Conservation (phyloP, 108 stramenopile genomes). For the Skeletonema menzelii region DNA sequence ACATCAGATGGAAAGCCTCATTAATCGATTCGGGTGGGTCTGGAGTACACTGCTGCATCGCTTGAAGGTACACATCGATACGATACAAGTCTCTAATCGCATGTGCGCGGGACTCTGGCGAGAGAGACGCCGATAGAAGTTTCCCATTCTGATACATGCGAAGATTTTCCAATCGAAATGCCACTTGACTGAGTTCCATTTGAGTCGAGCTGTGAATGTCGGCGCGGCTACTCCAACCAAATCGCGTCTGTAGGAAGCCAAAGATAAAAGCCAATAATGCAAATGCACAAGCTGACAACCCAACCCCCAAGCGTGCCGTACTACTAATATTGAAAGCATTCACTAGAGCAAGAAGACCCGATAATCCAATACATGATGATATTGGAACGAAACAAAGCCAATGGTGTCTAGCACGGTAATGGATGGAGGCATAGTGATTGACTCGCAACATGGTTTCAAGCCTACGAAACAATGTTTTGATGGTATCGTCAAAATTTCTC, state of each 20-base stretch:
- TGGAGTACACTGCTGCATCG: slow-evolving; percentile 37
- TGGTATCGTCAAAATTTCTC: slow-evolving; percentile 22
- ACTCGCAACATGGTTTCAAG: slow-evolving; percentile 32
- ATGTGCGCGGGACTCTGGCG: slow-evolving; percentile 21
- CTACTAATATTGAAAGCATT: slow-evolving; percentile 17
- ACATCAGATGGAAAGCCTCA: slow-evolving; percentile 12
- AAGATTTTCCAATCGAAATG: slow-evolving; percentile 21
- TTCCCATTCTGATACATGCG: slow-evolving; percentile 13
- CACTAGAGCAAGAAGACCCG: slow-evolving; percentile 20
- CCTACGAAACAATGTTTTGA: slow-evolving; percentile 17
- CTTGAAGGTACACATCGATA: slow-evolving; percentile 30
- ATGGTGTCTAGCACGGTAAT: slow-evolving; percentile 41
- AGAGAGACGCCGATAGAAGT: slow-evolving; percentile 13
- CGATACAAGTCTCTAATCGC: slow-evolving; percentile 27
- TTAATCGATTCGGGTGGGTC: slow-evolving; percentile 14
- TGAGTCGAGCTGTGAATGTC: slow-evolving; percentile 17
- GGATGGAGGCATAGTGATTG: slow-evolving; percentile 23
- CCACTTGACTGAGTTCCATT: slow-evolving; percentile 24
- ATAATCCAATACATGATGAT: slow-evolving; percentile 21
- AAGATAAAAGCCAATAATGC: slow-evolving; percentile 18
- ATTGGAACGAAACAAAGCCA: slow-evolving; percentile 43
- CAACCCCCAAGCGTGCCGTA: slow-evolving; percentile 5
- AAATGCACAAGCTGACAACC: slow-evolving; percentile 13
- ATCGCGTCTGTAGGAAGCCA: slow-evolving; percentile 22
- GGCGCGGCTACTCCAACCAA: slow-evolving; percentile 32